Evolutionary conservation across 768 basidiomycete genomes (phyloP), one percentile per base, ranked within the genome.

Genomic region (Russula virescens): DNA sequence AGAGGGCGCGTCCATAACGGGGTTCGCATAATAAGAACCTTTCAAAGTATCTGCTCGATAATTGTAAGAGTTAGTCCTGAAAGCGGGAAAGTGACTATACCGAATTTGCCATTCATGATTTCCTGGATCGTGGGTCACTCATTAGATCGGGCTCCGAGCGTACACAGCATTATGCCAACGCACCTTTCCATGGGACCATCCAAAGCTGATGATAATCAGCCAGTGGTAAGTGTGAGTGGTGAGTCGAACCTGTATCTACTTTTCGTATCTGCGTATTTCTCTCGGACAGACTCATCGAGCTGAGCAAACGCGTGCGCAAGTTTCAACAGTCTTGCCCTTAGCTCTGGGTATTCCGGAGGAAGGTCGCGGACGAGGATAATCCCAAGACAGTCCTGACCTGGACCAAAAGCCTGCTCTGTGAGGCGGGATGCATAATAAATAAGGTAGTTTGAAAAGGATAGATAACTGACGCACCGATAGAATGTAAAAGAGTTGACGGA

Each of bases 171-270:
- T 2, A 38, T 38, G 25, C 11, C 34, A 64, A 31, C 71, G 55
- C 68, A 86, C 89, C 81, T 98, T 97, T 58, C 96, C 96, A 74
- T 96, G 91, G 48, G 89, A 91, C 96, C 96, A 98, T n/a, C 96
- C 96, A 73, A 94, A 98, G 71, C 88, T 63, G 46, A 53, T n/a
- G 35, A 63, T 47, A 34, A 63, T 58, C n/a, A 58, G 57, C 13
- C 14, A 47, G 28, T 25, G 62, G 53, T 35, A 42, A n/a, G 51
- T 23, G 14, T 34, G 21, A 13, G 14, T 9, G 21, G 21, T 28
- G 10, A 19, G 35, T 35, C 80, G 55, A 64, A 89, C 88, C 89
- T 89, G 70, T 92, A 97, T 60, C 81, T 83, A 68, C 85, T 89
- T 26, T 74, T 75, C 1, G 85, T 77, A 73, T 94, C 86, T 23